phyloP scores from a whole-genome alignment of 306 rosid genomes.

The Spatholobus suberectus region DNA sequence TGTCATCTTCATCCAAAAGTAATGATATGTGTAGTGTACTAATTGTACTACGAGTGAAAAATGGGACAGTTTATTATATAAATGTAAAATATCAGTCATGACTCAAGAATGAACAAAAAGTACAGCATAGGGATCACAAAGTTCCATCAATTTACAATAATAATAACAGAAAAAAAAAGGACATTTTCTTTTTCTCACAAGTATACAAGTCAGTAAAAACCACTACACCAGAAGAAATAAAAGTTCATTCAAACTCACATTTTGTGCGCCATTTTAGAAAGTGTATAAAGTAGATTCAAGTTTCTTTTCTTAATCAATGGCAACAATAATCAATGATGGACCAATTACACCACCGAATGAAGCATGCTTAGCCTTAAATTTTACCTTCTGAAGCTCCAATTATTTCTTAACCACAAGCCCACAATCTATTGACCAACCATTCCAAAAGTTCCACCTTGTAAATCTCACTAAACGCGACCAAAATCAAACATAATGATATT shows the following conservation, averaged over 20 bases:
- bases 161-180: neutral
- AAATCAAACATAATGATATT: conserved; percentile 34
- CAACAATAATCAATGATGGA: neutral
- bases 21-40: neutral
- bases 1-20: conserved; percentile 15
- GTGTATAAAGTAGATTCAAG: neutral
- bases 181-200: neutral
- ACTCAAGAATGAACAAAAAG: conserved; percentile 26
- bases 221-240: neutral
- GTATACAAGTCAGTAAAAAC: no score
- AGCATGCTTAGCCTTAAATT: neutral
- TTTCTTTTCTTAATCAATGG: neutral
- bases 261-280: neutral
- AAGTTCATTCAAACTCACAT: conserved; percentile 18
- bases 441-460: conserved; percentile 9
- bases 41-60: neutral
- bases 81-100: conserved; percentile 2
- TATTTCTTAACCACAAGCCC: neutral
- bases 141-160: neutral
- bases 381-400: neutral
- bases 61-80: neutral
- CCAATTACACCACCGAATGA: neutral
- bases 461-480: neutral
- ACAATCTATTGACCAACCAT: neutral
- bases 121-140: conserved; percentile 5